Base-by-base conservation (phyloP, 371 early-diverging fungal species). In the Phascolomyces articulosus region DNA sequence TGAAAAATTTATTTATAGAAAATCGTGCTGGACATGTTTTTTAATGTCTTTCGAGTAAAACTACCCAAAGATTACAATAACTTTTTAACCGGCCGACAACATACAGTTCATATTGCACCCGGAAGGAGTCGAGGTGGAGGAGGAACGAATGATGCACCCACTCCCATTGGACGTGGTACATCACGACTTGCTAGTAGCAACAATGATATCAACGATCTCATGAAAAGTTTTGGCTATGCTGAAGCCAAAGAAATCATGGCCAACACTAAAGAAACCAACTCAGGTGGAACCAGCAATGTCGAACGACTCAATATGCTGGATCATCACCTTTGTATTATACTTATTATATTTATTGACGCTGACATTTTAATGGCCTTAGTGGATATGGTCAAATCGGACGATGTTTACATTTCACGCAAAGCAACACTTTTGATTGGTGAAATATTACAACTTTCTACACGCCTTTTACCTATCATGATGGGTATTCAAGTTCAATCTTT, bases 271-370 rank as follows among this genome's bases (percentile, higher is more conserved):
- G n/a, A 31, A 41, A 51, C 26, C 20, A 48, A 28, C 24, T 26
- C n/a, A n/a, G 58, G 53, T 7, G 67, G 78, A 18, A 74, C 75
- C 20, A 73, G 69, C 40, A 80, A 73, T 34, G 48, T 74, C 1
- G 82, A 84, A 18, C 66, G 85, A 34, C 74, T 87, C 11, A 89
- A 87, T 44, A 79, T 94, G 47, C 70, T 91, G 2, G 89, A 90
- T 47, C 91, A 93, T 62, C 91, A 90, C 67, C 78, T 88, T 21
- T 83, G 90, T 48, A 78, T 94, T 24, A 76, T 92, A 1, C 72
- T 94, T 20, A 86, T 90, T 6, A 84, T 91, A 13, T 91, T 95
- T 64, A 85, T 94, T 34, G 92, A 94, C 38, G 84, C 87, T 20
- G 92, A 93, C n/a, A 73, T 95, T 34, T 69, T 95, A 8, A 92